These are phyloP conservation scores for Punctularia strigosozonata DNA, from an alignment of 768 basidiomycete species.

Conservation along the genomic window DNA sequence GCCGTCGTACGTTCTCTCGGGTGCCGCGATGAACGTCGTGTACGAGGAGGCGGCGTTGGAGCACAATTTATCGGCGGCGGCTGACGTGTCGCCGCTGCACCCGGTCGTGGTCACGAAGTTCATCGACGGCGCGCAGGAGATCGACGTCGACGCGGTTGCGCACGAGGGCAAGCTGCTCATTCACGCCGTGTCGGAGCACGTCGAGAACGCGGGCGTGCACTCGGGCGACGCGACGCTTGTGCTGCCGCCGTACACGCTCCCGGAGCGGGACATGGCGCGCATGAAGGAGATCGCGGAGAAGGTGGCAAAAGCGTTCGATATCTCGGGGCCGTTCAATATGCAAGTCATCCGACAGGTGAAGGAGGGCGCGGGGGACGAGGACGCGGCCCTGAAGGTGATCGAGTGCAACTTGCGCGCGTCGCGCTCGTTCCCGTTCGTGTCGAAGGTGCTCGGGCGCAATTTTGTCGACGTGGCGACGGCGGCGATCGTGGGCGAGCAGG, in stretches of 20 bases:
- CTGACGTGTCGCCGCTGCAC: slow-evolving; percentile 90
- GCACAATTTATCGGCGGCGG: slow-evolving; percentile 93
- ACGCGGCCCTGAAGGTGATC: slow-evolving; percentile 84
- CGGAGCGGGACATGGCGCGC: slow-evolving; percentile 64
- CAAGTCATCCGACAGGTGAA: slow-evolving; percentile 85
- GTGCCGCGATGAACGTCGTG: slow-evolving; percentile 99
- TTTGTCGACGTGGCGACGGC: slow-evolving; percentile 91
- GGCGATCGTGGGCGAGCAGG: slow-evolving; percentile 75
- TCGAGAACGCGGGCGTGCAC: slow-evolving; percentile 97
- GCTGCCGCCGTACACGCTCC: slow-evolving; percentile 83
- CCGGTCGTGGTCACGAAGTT: slow-evolving; percentile 99
- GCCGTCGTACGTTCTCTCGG: slow-evolving; percentile 96
- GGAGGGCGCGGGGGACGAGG: slow-evolving; percentile 34
- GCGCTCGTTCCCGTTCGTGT: slow-evolving; percentile 98
- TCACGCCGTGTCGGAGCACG: slow-evolving; percentile 95
- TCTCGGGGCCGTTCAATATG: slow-evolving; percentile 99
- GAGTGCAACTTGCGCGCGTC: slow-evolving; percentile 98
- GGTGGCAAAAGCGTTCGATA: slow-evolving; percentile 89
- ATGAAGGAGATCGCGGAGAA: slow-evolving; percentile 91
- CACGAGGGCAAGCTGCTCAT: slow-evolving; percentile 86
- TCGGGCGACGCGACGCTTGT: slow-evolving; percentile 98
- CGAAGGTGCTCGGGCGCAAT: slow-evolving; percentile 94
- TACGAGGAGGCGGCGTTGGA: slow-evolving; percentile 84
- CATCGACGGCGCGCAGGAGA: slow-evolving; percentile 96
- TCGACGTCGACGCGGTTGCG: slow-evolving; percentile 95